Evolutionary conservation across 805 yeast genomes (phyloP).

Genomic region (Starmerella etchellsii): DNA sequence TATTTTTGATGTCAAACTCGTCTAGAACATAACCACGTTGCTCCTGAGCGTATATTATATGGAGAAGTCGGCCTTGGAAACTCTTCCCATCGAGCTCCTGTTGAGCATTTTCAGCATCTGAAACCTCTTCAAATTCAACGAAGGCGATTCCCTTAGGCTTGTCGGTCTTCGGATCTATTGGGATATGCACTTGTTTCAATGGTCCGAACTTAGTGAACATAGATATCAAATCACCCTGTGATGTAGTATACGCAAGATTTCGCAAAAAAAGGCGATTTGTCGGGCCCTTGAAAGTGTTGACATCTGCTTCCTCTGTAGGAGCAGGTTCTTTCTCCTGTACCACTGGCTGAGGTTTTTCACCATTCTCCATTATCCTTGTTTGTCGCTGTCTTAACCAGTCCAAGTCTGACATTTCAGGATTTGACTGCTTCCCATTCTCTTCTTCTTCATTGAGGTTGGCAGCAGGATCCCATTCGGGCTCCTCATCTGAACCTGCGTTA

Average conservation of each 20-base stretch:
- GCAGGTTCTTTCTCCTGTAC: constrained; percentile 6
- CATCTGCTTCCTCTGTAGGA: constrained; percentile 35
- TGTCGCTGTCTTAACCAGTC: constrained; percentile 79
- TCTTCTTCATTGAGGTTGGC: constrained; percentile 29
- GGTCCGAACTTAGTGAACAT: constrained; percentile 58
- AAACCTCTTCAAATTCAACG: constrained; percentile 51
- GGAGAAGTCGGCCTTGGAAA: constrained; percentile 87
- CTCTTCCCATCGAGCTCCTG: constrained; percentile 67
- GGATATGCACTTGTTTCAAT: constrained; percentile 81
- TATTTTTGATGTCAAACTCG: constrained; percentile 78
- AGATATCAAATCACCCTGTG: constrained; percentile 61
- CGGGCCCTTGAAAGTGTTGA: constrained; percentile 39
- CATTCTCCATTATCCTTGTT: constrained; percentile 49
- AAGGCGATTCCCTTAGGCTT: constrained; percentile 89
- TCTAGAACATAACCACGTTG: constrained; percentile 75
- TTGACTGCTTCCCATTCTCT: constrained; percentile 36
- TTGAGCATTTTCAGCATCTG: constrained; percentile 68
- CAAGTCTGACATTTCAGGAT: constrained; percentile 44
- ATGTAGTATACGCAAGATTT: constrained; percentile 66
- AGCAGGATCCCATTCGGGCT: constrained; percentile 6
- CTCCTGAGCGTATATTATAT: constrained; percentile 72
- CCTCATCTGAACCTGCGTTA: constrained; percentile 23
- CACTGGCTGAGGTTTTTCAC: constrained; percentile 10
- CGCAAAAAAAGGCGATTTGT: constrained; percentile 82
- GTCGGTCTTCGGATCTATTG: constrained; percentile 80